Conservation (phyloP, 2,329 filamentous ascomycete genomes). For the Epichloe bromicola region DNA sequence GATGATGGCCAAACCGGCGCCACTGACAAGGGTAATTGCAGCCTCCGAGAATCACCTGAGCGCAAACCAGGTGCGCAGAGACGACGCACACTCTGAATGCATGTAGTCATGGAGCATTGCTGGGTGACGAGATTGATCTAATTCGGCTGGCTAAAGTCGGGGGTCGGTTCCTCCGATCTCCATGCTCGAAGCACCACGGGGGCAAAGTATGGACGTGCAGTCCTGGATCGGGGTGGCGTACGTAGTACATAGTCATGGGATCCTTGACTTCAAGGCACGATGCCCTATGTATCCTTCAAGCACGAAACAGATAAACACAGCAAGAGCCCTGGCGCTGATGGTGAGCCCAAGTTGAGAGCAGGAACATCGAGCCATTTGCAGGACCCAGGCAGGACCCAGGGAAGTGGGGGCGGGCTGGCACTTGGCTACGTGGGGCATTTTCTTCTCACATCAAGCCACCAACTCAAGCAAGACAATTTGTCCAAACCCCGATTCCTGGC, state of each 20-base stretch:
- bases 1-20: background rate
- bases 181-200: background rate
- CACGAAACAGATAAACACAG: too few species aligned
- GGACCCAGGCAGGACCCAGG: too few species aligned
- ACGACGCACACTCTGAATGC: background rate
- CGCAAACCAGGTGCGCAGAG: background rate
- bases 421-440: background rate
- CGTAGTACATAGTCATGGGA: background rate
- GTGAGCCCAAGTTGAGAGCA: background rate
- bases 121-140: background rate
- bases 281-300: too few species aligned
- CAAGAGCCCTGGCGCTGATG: background rate
- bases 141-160: background rate
- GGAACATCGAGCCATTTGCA: background rate
- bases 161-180: background rate
- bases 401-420: background rate
- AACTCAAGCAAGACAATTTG: background rate
- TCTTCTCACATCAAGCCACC: background rate
- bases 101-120: background rate
- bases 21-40: background rate
- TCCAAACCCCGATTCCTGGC: background rate
- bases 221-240: background rate
- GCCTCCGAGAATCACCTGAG: background rate
- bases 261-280: background rate
- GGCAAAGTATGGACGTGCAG: background rate